Evolutionary conservation across 2,329 filamentous ascomycete species (phyloP).

Genomic region (Penicillium sp.): DNA sequence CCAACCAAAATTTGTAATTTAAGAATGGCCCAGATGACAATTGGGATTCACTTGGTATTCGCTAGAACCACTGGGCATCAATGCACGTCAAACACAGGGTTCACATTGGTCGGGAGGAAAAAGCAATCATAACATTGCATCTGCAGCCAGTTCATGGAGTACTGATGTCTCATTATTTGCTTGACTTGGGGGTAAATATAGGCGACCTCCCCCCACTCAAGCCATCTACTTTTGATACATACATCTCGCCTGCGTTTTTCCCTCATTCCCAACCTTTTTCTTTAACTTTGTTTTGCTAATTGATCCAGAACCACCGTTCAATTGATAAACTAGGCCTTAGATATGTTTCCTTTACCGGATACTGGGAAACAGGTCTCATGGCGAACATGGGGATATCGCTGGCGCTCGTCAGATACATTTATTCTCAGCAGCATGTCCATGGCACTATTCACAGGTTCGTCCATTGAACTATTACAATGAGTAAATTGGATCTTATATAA

Average conservation of each 20-base stretch:
- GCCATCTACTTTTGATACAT: neutral
- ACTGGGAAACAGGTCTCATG: neutral
- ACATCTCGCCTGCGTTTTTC: neutral
- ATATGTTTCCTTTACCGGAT: neutral
- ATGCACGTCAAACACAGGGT: neutral
- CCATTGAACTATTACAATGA: rapidly evolving
- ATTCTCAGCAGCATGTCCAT: constrained; percentile 18
- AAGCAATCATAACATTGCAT: neutral
- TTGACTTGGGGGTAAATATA: neutral
- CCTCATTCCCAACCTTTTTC: neutral
- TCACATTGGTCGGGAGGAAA: constrained; percentile 1
- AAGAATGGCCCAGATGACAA: neutral
- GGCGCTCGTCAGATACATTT: constrained; percentile 22
- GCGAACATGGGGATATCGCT: constrained; percentile 8
- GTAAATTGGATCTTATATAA: neutral
- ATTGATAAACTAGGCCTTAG: neutral
- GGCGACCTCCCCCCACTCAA: neutral
- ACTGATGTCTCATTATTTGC: neutral
- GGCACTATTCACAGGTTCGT: constrained; percentile 21
- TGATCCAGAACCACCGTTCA: too few species aligned
- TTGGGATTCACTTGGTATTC: neutral
- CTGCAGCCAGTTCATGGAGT: neutral
- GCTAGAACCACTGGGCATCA: neutral
- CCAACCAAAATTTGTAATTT: neutral
- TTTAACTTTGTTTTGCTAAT: neutral